Evolutionary conservation across 108 stramenopile genomes (phyloP), one percentile per base, ranked within the genome.

Genomic region (Nannochloropsis oceanica): DNA sequence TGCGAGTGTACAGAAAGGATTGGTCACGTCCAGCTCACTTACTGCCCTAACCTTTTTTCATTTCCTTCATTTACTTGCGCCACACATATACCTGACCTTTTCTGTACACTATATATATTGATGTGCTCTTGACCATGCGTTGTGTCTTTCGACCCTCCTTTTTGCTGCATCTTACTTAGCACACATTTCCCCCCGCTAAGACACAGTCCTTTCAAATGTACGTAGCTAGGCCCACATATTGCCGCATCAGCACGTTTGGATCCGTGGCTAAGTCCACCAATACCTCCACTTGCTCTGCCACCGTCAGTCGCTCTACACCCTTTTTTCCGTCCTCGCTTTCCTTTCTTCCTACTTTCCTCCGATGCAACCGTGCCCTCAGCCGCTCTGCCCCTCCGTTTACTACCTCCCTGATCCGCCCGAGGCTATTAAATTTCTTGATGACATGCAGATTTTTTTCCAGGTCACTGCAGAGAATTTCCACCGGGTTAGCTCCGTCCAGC

Each of bases 241-340:
- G 90, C 22, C 92, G 89, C 27, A 83, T 85, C 2, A 91, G 87
- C 11, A 91, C 85, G 27, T 90, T 82, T 27, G 91, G 89, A 42
- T 92, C 92, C 3, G 92, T 90, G 18, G 92, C 91, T 24, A 92
- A 87, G 43, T 84, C 85, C 1, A 92, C 84, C 26, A 92, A 81
- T 26, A 85, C 85, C 13, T 91, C 84, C 27, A 92, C 92, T 84
- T 92, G 92, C 11, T 84, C 87, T 13, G 24, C n/a, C 84, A 87
- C 90, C 26, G 84, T 44, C 27, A 89, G 46, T 22, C 80, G 80
- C 26, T 85, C 50, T 10, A 22, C 79, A 22, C 13, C 84, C 26
- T 27, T 43, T 44, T 85, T 81, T 80, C 25, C 59, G n/a, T 20
- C 22, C 34, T 12, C 7, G 43, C 11, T 11, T 85, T 80, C 34